Base-by-base conservation (phyloP, 2,329 filamentous ascomycete species). In the Piedraia hortae region DNA sequence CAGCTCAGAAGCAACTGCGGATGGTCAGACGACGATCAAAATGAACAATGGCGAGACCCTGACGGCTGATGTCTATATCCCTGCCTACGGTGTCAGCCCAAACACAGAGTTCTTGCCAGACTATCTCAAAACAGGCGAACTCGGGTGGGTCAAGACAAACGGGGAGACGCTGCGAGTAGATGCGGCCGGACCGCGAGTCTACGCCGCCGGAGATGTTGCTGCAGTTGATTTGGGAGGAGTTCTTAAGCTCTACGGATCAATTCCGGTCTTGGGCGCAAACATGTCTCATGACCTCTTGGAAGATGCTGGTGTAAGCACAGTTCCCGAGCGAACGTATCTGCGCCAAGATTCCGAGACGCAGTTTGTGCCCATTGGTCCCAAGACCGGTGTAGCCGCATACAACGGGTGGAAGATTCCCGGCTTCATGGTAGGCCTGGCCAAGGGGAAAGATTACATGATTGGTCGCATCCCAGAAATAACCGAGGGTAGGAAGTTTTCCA, bases 71-170 rank as follows among this genome's bases (percentile, higher is more conserved):
- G 28, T 59, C 12, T 62, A 56, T 34, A 51, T 64, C 24, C 47
- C 51, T 3, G 54, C 54, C 1, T 48, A 48, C 8, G 59, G 59
- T 13, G 51, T 51, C 7, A 34, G 39, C 5, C 58, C 58, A 0
- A 62, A 59, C 37, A 55, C 50, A 10, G 43, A 41, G 5, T 64
- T 51, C 35, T 39, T 65, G 1, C 56, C 59, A 0, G 22, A 34
- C 3, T 34, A 43, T 4, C 44, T 63, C 3, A 40, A 36, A 20
- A n/a, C n/a, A n/a, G 42, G 49, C 26, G 36, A 41, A 1, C 40
- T 34, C 4, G 53, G 52, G 8, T 55, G 52, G 37, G 50, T 66
- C 19, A 41, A 42, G 12, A 54, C 50, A 4, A 50, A 62, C 31
- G 31, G 29, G 0, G 23, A 33, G 6, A 56, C 50, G 1, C 40